These are phyloP conservation scores for Dictyostelium brefeldianum DNA, from an alignment of 78 protist genomes.

Conservation along the genomic window DNA sequence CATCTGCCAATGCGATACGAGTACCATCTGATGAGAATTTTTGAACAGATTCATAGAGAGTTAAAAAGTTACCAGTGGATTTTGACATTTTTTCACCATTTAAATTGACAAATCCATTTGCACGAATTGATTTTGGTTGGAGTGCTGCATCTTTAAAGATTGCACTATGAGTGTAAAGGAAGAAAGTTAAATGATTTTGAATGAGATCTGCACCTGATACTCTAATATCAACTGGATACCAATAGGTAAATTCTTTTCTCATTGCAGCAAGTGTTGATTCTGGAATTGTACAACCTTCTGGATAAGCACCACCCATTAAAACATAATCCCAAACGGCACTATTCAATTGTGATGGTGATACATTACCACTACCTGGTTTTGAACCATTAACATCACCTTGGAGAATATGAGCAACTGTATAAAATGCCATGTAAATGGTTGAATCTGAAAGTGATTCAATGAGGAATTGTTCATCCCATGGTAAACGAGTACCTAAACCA, in stretches of 20 bases:
- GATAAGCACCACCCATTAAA: constrained; percentile 45
- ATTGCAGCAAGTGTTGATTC: constrained; percentile 84
- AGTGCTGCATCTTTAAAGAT: constrained; percentile 85
- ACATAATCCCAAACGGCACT: constrained; percentile 88
- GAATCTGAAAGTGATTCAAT: constrained; percentile 99
- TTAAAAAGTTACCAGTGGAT: constrained; percentile 98
- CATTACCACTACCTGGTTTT: constrained; percentile 78
- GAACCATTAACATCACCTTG: constrained; percentile 93
- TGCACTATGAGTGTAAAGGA: constrained; percentile 99
- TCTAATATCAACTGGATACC: constrained; percentile 99
- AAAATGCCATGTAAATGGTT: constrained; percentile 99
- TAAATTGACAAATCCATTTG: constrained; percentile 97
- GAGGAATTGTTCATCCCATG: constrained; percentile 93
- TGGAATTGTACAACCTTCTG: constrained; percentile 58
- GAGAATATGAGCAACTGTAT: constrained; percentile 98
- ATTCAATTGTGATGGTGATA: constrained; percentile 90
- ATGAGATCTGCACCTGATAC: constrained; percentile 99
- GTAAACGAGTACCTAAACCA: constrained; percentile 99
- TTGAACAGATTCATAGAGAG: constrained; percentile 86
- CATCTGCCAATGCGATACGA: constrained; percentile 98
- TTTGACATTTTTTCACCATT: constrained; percentile 99
- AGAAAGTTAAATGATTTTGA: constrained; percentile 99
- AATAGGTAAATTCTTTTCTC: constrained; percentile 96
- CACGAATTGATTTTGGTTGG: constrained; percentile 95
- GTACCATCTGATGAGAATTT: constrained; percentile 93